A percentile compares a stretch with the other conserved stretches of the same genome.
Conservation (phyloP, 805 yeast genomes). For the Lipomyces sp. region DNA sequence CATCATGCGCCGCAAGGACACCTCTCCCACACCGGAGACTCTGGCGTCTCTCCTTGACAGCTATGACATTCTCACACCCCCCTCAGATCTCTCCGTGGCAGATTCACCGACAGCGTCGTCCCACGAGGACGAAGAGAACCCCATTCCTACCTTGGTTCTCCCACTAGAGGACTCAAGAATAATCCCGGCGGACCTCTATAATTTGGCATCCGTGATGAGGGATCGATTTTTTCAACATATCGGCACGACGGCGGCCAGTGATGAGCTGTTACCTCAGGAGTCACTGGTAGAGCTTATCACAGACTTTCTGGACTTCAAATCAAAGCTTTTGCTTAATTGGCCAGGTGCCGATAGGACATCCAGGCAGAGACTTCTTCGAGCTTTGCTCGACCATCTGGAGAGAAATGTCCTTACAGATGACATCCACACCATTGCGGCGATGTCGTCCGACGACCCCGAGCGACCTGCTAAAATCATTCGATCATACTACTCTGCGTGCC, state of each 20-base stretch:
- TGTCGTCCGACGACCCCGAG: constrained; percentile 56
- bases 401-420: constrained; percentile 66
- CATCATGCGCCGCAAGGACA: no score
- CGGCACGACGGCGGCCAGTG: constrained; percentile 83
- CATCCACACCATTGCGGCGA: constrained; percentile 86
- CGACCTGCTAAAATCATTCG: constrained; percentile 78
- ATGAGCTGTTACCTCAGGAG: constrained; percentile 71
- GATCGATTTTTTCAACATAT: constrained; percentile 86
- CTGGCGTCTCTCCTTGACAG: no score
- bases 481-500: constrained; percentile 71
- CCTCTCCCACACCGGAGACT: no score
- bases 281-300: no score
- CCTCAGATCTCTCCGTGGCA: no score
- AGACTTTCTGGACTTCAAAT: no score
- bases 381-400: constrained; percentile 46
- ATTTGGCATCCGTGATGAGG: constrained; percentile 82
- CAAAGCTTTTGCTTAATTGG: no score
- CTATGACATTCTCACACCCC: no score
- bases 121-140: no score
- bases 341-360: no score
- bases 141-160: background rate
- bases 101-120: no score
- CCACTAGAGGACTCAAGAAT: constrained; percentile 83
- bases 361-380: constrained; percentile 65
- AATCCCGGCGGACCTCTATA: constrained; percentile 80